Evolutionary conservation across 345 rosid species (phyloP).

Genomic region (Ricinus communis): DNA sequence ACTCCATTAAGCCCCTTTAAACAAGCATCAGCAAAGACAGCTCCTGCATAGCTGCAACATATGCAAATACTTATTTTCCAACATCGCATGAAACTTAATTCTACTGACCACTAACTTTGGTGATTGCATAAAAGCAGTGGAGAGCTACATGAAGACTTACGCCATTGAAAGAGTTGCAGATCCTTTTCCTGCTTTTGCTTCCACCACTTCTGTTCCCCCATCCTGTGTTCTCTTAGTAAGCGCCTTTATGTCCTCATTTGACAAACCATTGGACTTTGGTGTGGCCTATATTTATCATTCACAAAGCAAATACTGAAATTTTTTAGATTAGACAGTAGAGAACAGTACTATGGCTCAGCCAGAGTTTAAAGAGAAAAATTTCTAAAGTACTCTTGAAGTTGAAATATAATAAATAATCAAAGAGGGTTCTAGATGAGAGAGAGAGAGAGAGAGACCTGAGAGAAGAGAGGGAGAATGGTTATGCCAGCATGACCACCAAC

Average conservation of each 20-base stretch:
- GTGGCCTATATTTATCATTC: constrained; percentile 47
- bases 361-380: too few species aligned
- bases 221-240: constrained; percentile 88
- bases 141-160: constrained; percentile 42
- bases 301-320: too few species aligned
- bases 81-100: neutral
- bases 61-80: neutral
- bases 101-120: too few species aligned
- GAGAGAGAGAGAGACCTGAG: constrained; percentile 43
- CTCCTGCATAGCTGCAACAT: constrained; percentile 74
- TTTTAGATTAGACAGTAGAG: neutral
- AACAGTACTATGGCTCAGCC: neutral
- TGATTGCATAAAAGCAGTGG: too few species aligned
- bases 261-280: constrained; percentile 58
- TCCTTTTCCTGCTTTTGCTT: constrained; percentile 93
- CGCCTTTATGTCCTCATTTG: constrained; percentile 54
- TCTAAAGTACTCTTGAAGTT: too few species aligned
- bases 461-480: constrained; percentile 76
- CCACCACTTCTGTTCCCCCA: constrained; percentile 87
- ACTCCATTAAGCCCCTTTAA: constrained; percentile 80
- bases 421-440: neutral
- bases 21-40: constrained; percentile 88
- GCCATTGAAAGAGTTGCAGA: constrained; percentile 91
- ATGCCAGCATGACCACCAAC: constrained; percentile 90
- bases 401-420: too few species aligned